These are phyloP conservation scores for Elongisporangium anandrum DNA, from an alignment of 352 stramenopile genomes.

Conservation along the genomic window DNA sequence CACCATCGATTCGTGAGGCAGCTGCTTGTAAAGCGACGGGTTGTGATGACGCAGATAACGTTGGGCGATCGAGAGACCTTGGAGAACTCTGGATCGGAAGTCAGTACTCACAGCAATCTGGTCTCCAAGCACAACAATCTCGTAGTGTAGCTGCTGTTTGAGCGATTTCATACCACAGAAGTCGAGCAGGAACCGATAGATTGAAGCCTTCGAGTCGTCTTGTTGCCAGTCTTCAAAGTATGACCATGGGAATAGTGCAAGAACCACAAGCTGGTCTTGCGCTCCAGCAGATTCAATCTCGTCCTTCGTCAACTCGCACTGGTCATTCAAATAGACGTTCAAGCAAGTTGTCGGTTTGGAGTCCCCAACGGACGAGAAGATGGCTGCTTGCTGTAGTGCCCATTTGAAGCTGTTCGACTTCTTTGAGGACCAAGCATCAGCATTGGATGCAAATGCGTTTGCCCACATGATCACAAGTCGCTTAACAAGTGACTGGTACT, in stretches of 20 bases:
- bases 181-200: slow-evolving; percentile 32
- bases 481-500: slow-evolving; percentile 11
- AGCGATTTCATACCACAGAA: slow-evolving; percentile 55
- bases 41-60: slow-evolving; percentile 53
- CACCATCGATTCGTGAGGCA: slow-evolving; percentile 29
- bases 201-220: not conserved
- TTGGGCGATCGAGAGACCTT: slow-evolving; percentile 37
- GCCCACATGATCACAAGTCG: slow-evolving; percentile 8
- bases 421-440: not conserved
- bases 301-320: slow-evolving; percentile 31
- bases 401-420: not conserved
- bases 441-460: slow-evolving; percentile 8
- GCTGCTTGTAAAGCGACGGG: slow-evolving; percentile 24
- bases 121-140: slow-evolving; percentile 44
- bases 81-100: slow-evolving; percentile 18
- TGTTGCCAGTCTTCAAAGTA: slow-evolving; percentile 27
- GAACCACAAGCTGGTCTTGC: slow-evolving; percentile 18
- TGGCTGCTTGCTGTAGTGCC: not conserved
- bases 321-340: slow-evolving; percentile 62
- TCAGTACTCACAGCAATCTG: slow-evolving; percentile 17
- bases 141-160: slow-evolving; percentile 32
- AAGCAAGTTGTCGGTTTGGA: not conserved
- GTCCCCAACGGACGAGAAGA: not conserved
- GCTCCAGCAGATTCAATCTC: slow-evolving; percentile 17
- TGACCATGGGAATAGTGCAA: slow-evolving; percentile 49